Percentiles rank a stretch among this genome's conserved stretches.
Evolutionary conservation across 2,329 filamentous ascomycete species (phyloP).

Genomic region (Allantophomopsis lycopodina): DNA sequence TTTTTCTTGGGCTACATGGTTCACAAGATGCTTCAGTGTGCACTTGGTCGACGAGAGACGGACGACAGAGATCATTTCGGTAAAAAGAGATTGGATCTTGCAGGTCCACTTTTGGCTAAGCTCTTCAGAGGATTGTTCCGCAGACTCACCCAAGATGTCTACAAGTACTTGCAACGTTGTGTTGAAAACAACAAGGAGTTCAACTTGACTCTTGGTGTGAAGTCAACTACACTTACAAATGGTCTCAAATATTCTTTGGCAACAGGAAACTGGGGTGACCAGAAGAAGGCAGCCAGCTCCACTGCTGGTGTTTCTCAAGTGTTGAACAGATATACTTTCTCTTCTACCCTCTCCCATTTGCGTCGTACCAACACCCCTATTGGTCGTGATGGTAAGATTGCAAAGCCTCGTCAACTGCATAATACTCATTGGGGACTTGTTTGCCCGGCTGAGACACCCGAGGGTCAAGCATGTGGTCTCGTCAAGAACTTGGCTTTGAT

Average conservation of each 20-base stretch:
- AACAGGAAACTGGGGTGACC: slow-evolving; percentile 98
- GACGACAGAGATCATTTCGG: slow-evolving; percentile 98
- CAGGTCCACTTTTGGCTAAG: slow-evolving; percentile 88
- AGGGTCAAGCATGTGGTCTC: slow-evolving; percentile 94
- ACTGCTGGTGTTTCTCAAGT: slow-evolving; percentile 98
- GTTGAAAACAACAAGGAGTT: slow-evolving; percentile 85
- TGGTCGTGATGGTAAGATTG: slow-evolving; percentile 93
- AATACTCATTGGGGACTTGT: slow-evolving; percentile 98
- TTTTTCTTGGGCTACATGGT: slow-evolving; percentile 99
- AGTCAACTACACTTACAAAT: slow-evolving; percentile 80
- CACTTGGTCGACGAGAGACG: slow-evolving; percentile 80
- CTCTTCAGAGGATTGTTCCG: slow-evolving; percentile 87
- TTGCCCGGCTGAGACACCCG: slow-evolving; percentile 92
- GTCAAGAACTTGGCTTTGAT: slow-evolving; percentile 97
- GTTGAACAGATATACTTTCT: slow-evolving; percentile 92
- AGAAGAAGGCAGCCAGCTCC: slow-evolving; percentile 92
- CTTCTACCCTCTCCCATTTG: slow-evolving; percentile 92
- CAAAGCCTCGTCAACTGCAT: slow-evolving; percentile 93
- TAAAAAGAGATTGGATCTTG: slow-evolving; percentile 94
- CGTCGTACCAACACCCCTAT: slow-evolving; percentile 96
- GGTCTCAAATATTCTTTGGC: slow-evolving; percentile 94
- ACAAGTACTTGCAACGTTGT: slow-evolving; percentile 81
- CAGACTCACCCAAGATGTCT: slow-evolving; percentile 81
- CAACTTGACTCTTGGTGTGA: slow-evolving; percentile 81
- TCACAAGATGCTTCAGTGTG: slow-evolving; percentile 85